A percentile compares a stretch with the other conserved stretches of the same genome.
Evolutionary conservation across 2,329 filamentous ascomycete genomes (phyloP).

Genomic region (Sporothrix schenckii): DNA sequence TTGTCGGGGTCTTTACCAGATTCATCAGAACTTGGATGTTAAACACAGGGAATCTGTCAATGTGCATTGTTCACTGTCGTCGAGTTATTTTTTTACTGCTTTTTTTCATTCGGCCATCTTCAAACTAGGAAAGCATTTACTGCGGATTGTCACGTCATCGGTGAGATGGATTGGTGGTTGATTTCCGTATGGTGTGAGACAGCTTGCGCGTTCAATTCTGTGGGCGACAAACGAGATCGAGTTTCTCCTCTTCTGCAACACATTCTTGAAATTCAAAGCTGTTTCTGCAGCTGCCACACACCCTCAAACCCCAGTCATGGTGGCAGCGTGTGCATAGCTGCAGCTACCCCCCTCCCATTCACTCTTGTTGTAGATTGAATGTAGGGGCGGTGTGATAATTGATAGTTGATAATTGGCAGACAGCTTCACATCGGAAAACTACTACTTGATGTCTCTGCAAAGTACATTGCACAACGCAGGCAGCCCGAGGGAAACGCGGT

Average conservation of each 20-base stretch:
- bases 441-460: background rate
- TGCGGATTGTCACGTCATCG: conserved; percentile 18
- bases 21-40: too few species aligned
- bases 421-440: too few species aligned
- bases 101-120: background rate
- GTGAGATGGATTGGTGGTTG: background rate
- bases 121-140: background rate
- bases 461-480: too few species aligned
- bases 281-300: conserved; percentile 5
- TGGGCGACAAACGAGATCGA: background rate
- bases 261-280: background rate
- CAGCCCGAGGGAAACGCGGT: too few species aligned
- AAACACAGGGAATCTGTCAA: too few species aligned
- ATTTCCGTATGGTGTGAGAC: background rate
- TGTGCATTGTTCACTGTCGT: background rate
- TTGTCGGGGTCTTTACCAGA: too few species aligned
- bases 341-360: background rate
- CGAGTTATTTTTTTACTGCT: background rate
- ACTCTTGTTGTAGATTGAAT: background rate
- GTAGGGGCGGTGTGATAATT: background rate
- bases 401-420: background rate
- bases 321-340: conserved; percentile 13
- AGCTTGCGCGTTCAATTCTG: conserved; percentile 7
- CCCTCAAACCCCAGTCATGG: background rate
- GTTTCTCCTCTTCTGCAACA: background rate